Base-by-base conservation (phyloP, 106 monocot species). In the Triglochin maritima region DNA sequence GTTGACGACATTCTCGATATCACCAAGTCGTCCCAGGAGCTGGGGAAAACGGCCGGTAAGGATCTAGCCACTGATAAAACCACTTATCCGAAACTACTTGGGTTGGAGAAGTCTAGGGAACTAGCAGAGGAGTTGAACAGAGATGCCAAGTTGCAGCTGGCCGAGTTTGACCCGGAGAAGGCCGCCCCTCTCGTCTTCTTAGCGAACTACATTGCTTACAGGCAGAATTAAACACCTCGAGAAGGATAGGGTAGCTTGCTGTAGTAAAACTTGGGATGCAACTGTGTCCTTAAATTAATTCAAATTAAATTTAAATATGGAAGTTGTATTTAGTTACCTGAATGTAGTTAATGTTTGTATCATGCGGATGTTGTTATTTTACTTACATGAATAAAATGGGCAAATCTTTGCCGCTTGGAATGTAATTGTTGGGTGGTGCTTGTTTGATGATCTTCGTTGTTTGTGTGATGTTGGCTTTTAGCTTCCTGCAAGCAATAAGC, bases 1-100 rank as follows among this genome's bases (percentile, higher is more conserved):
- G 93, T 93, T 11, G 93, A 93, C 44, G 93, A 93, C 29, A 89
- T 93, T 8, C 76, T 93, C 4, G 93, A 93, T 29, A 72, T 89
- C 10, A 93, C 93, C 47, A 86, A 84, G 65, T 86, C 86, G 8
- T 81, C 88, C n/a, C 45, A 79, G 67, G 88, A 93, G 65, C 67
- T 93, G 42, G 93, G 88, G 57, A 88, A 93, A 72, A 93, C 86
- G 13, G 86, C 89, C 1, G 88, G 86, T 65, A 93, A 93, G 72
- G 93, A 93, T 52, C 46, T 89, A 68, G 84, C 69, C 4, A 78
- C 69, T 6, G 86, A 93, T 17, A 93, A 93, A 79, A 84, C 86
- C 7, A 93, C 93, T 4, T 93, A 93, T 65, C 86, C 93, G 42
- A 93, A 89, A 73, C 75, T 93, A 12, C 13, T 93, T 42, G 92